Conservation (phyloP, 495 filamentous ascomycete species). For the Saxophila tyrrhenica region DNA sequence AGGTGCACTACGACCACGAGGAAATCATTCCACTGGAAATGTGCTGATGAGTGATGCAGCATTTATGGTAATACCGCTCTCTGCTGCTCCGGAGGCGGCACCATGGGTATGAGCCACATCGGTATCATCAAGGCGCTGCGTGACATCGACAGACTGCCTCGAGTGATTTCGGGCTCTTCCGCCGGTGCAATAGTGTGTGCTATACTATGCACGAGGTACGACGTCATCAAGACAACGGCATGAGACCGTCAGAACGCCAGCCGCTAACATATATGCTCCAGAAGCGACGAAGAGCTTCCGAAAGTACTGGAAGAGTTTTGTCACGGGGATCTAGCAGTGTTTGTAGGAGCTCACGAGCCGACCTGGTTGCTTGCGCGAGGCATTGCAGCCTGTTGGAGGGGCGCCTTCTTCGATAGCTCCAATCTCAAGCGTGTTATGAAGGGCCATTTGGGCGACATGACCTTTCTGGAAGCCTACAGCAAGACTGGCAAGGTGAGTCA, state of each 20-base stretch:
- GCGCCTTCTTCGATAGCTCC: slow-evolving; percentile 70
- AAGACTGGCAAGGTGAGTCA: slow-evolving; percentile 69
- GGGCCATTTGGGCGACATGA: slow-evolving; percentile 69
- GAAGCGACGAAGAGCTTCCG: slow-evolving; percentile 76
- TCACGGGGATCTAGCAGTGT: slow-evolving; percentile 74
- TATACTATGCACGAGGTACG: slow-evolving; percentile 55
- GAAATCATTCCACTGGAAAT: neutral
- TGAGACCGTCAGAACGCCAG: too few species aligned
- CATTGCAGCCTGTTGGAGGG: too few species aligned
- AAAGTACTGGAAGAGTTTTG: slow-evolving; percentile 59
- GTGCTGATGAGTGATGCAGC: slow-evolving; percentile 65
- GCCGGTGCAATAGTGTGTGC: slow-evolving; percentile 90
- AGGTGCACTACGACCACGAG: too few species aligned
- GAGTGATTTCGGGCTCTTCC: slow-evolving; percentile 87
- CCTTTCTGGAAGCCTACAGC: slow-evolving; percentile 93
- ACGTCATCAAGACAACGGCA: too few species aligned
- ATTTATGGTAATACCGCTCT: slow-evolving; percentile 83
- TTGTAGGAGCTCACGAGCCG: slow-evolving; percentile 59
- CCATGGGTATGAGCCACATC: slow-evolving; percentile 92
- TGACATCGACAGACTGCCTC: slow-evolving; percentile 63
- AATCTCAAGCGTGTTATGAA: slow-evolving; percentile 74
- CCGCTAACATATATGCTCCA: too few species aligned
- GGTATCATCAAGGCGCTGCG: slow-evolving; percentile 83
- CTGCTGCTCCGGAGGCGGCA: slow-evolving; percentile 79
- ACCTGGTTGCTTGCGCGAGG: slow-evolving; percentile 31